Conservation (phyloP, 805 yeast genomes). For the Candida schatavii region DNA sequence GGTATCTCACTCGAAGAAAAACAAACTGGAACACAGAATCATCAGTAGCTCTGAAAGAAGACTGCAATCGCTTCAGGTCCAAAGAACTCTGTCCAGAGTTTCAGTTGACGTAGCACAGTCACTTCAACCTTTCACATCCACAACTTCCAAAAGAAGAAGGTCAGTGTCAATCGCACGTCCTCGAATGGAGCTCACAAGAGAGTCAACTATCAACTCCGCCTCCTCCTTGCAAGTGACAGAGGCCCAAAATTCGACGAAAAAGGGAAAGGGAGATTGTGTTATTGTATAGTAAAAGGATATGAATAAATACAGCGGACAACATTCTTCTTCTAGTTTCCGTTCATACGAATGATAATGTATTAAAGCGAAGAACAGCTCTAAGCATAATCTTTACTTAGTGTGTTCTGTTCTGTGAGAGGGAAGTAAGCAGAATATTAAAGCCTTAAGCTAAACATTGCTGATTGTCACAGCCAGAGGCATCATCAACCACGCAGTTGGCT, state of each 20-base stretch:
- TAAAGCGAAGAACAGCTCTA: too few relatives aligned
- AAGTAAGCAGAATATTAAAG: too few relatives aligned
- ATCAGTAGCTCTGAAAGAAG: not conserved
- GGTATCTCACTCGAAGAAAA: not conserved
- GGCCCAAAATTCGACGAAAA: not conserved
- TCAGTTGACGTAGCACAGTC: not conserved
- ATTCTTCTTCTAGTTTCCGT: too few relatives aligned
- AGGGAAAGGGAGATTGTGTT: not conserved
- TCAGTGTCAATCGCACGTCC: not conserved
- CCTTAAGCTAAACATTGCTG: constrained; percentile 17
- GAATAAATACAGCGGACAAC: too few relatives aligned
- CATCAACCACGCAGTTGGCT: constrained; percentile 28
- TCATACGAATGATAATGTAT: too few relatives aligned
- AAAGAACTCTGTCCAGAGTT: not conserved
- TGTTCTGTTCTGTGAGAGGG: too few relatives aligned
- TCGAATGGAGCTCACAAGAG: not conserved
- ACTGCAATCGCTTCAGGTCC: not conserved
- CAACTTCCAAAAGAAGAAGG: not conserved
- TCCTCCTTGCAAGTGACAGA: too few relatives aligned
- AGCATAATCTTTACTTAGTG: too few relatives aligned
- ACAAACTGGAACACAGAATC: not conserved
- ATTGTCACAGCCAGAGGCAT: constrained; percentile 29
- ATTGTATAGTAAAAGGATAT: not conserved
- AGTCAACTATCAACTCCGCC: not conserved
- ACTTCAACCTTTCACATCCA: not conserved